A percentile compares a stretch with the other conserved stretches of the same genome.
phyloP scores from a whole-genome alignment of 306 rosid species.

The Carpinus fangiana region DNA sequence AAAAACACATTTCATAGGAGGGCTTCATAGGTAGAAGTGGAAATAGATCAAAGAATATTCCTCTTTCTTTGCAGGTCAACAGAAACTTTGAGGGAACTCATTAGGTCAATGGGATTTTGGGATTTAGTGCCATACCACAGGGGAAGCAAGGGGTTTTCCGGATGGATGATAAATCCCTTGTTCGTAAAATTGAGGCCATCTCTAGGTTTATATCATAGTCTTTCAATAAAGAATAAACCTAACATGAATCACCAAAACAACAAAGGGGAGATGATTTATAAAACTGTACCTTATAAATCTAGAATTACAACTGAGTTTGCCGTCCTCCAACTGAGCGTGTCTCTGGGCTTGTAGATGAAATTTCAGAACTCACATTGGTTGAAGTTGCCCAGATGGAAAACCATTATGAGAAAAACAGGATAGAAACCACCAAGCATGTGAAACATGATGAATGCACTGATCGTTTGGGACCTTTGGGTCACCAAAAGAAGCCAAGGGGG shows the following conservation, averaged over 20 bases:
- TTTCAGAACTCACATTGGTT: not conserved
- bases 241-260: too few relatives aligned
- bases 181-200: not conserved
- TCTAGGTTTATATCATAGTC: too few relatives aligned
- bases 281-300: too few relatives aligned
- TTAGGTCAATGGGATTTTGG: too few relatives aligned
- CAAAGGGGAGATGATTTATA: too few relatives aligned
- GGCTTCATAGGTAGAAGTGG: not conserved
- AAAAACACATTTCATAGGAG: not conserved
- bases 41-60: not conserved
- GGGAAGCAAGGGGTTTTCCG: not conserved
- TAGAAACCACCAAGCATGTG: not conserved
- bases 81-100: too few relatives aligned
- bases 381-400: not conserved
- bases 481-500: too few relatives aligned
- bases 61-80: not conserved
- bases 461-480: not conserved
- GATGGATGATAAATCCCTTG: not conserved
- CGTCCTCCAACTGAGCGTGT: not conserved
- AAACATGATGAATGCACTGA: not conserved
- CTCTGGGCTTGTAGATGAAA: not conserved
- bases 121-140: too few relatives aligned
- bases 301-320: not conserved
- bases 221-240: too few relatives aligned
- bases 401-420: not conserved